Conservation (phyloP, 179 eudicot species). For the Beta lomatogona region DNA sequence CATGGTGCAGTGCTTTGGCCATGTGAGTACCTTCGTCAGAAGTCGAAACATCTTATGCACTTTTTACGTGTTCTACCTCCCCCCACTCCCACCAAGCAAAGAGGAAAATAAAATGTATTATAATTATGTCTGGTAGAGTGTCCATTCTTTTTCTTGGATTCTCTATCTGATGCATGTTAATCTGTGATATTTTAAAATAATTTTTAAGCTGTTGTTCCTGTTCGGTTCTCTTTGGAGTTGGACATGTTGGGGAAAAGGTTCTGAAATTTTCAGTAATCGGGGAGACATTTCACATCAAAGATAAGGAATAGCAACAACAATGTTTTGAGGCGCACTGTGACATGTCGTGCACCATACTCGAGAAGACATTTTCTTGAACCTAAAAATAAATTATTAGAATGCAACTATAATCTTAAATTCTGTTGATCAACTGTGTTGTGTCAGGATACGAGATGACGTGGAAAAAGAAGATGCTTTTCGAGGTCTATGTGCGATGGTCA, state of each 20-base stretch:
- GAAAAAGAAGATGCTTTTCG: slow-evolving; percentile 99
- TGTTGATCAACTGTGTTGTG: slow-evolving; percentile 31
- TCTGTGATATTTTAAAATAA: background rate
- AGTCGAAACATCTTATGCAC: background rate
- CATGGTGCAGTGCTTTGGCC: slow-evolving; percentile 86
- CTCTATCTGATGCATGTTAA: background rate
- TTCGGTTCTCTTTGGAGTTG: background rate
- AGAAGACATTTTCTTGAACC: background rate
- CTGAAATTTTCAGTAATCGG: too few species aligned
- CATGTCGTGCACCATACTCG: background rate
- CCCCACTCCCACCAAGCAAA: background rate
- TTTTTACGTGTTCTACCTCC: too few species aligned
- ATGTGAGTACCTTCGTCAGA: slow-evolving; percentile 53
- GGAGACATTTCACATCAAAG: background rate
- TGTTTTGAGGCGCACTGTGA: background rate
- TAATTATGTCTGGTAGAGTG: background rate
- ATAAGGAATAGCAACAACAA: background rate
- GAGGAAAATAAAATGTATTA: background rate
- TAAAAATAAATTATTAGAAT: background rate
- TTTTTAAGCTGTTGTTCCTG: background rate
- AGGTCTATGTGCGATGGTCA: slow-evolving; percentile 92
- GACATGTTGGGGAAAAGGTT: background rate
- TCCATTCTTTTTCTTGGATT: background rate
- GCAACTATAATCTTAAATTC: background rate
- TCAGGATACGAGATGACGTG: slow-evolving; percentile 95